Evolutionary conservation across 176 grass and related monocot genomes (phyloP).

Genomic region (Cenchrus fungigraminus): DNA sequence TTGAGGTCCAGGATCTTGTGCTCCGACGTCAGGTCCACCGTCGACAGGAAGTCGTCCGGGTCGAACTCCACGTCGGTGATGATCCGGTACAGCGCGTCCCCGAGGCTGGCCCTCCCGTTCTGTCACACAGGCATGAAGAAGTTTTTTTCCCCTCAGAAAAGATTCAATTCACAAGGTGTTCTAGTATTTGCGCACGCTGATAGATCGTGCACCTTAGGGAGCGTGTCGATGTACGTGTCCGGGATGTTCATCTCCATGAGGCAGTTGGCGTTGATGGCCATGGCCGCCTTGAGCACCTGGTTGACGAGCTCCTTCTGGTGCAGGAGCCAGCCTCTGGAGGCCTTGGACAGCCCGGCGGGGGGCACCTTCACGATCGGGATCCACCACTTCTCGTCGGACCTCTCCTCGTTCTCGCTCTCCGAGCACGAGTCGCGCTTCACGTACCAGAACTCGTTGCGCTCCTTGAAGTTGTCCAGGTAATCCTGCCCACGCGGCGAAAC

Average conservation of each 20-base stretch:
- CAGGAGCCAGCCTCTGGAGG: slow-evolving; percentile 68
- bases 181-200: background rate
- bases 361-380: slow-evolving; percentile 85
- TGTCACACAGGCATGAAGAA: background rate
- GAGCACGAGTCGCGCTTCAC: slow-evolving; percentile 70
- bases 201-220: slow-evolving; percentile 67
- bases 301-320: slow-evolving; percentile 81
- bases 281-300: slow-evolving; percentile 96
- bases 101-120: slow-evolving; percentile 90
- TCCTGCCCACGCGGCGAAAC: slow-evolving; percentile 47
- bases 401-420: slow-evolving; percentile 56
- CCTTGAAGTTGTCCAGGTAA: slow-evolving; percentile 90
- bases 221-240: slow-evolving; percentile 73
- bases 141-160: background rate
- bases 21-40: slow-evolving; percentile 85
- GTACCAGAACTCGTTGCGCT: slow-evolving; percentile 87
- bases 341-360: slow-evolving; percentile 51
- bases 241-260: slow-evolving; percentile 94
- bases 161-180: background rate
- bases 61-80: slow-evolving; percentile 94
- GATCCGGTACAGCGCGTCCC: slow-evolving; percentile 80
- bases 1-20: slow-evolving; percentile 99
- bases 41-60: slow-evolving; percentile 79
- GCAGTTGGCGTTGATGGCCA: slow-evolving; percentile 99
- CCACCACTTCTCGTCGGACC: slow-evolving; percentile 93